These are phyloP conservation scores for Fraxinus angustifolia DNA, from an alignment of 305 asterid genomes.

Conservation along the genomic window DNA sequence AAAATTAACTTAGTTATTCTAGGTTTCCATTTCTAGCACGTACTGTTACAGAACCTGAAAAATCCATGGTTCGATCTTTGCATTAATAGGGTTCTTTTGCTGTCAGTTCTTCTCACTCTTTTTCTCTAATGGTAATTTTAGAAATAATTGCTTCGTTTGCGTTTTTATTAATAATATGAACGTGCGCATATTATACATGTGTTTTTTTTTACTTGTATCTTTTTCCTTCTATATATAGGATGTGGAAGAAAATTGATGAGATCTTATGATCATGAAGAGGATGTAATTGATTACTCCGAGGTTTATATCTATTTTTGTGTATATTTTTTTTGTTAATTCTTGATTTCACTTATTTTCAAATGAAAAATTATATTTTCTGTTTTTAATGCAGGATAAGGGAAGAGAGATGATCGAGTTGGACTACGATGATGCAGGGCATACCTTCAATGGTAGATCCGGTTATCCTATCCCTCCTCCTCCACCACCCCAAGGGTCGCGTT, in stretches of 20 bases:
- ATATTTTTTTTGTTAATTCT: background rate
- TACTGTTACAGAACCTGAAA: background rate
- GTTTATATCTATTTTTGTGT: background rate
- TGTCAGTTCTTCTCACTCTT: slow-evolving; percentile 30
- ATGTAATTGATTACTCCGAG: slow-evolving; percentile 10
- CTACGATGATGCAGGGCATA: slow-evolving; percentile 36
- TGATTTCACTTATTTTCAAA: background rate
- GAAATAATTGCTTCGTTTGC: background rate
- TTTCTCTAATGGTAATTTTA: slow-evolving; percentile 36
- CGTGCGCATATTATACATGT: background rate
- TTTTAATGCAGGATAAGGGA: slow-evolving; percentile 23
- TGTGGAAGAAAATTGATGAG: slow-evolving; percentile 33
- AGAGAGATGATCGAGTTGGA: slow-evolving; percentile 34
- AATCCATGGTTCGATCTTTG: slow-evolving; percentile 29
- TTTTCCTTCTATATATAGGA: slow-evolving; percentile 25
- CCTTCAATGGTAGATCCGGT: slow-evolving; percentile 26
- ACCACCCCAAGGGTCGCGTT: background rate
- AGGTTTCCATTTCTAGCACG: background rate
- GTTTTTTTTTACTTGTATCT: background rate
- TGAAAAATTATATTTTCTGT: background rate
- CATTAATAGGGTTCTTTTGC: slow-evolving; percentile 23
- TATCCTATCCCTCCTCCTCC: slow-evolving; percentile 4
- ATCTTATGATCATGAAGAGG: slow-evolving; percentile 9
- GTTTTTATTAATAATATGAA: background rate
- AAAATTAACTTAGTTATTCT: background rate